Base-by-base conservation (phyloP, 2,329 filamentous ascomycete species). In the Colletotrichum orchidophilum region DNA sequence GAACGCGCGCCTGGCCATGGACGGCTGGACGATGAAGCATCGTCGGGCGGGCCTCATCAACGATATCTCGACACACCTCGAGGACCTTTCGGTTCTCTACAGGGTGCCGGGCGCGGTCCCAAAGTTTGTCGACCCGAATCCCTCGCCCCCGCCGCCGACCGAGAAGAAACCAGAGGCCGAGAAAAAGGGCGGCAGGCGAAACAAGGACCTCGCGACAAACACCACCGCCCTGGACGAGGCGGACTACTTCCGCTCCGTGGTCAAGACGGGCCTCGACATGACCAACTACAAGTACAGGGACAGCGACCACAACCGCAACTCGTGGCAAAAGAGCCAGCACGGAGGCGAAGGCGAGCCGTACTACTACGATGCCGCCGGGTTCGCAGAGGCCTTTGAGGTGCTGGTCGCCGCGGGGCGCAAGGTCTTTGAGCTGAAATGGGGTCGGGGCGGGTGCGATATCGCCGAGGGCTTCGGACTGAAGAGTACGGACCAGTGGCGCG, bases 271-370 rank as follows among this genome's bases (percentile, higher is more conserved):
- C 21, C 54, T 70, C 46, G 74, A 76, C 26, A 85, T 86, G 84
- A 81, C 79, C 66, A 78, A 83, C 49, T 81, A 83, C 75, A 85
- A 85, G 74, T 79, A 84, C 64, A 78, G 80, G 57, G 77, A 77
- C 7, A 76, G 78, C 24, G 77, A 77, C 8, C 80, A 80, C 55
- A 76, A 79, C 26, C 80, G 87, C 33, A 88, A 89, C 76, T 85
- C 81, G 12, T 90, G 87, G 87, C 87, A 89, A 75, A 76, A 75
- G 3, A 81, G 83, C 33, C 87, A 89, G 75, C 81, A 78, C 5
- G 87, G 87, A 33, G 87, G 87, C 1, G 63, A 81, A 27, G 86
- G 85, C 15, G 87, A 89, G 75, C 87, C 87, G 1, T 89, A 84
- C 71, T 86, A 88, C 76, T 84, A 87, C 71, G 80, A 85, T 62